Base-by-base conservation (phyloP, 306 rosid species). In the Lablab purpureus region DNA sequence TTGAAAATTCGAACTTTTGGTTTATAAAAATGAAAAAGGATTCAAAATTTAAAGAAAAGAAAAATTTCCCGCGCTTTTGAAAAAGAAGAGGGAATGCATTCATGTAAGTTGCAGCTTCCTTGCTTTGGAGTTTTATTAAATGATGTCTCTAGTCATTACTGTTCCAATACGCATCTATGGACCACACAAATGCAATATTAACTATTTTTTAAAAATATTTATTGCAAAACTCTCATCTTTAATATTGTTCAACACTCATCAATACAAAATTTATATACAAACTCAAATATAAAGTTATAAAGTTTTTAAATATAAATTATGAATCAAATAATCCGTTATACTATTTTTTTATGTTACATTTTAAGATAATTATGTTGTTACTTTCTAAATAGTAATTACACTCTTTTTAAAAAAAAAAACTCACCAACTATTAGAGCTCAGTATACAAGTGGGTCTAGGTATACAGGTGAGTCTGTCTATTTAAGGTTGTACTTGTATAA, bases 11-110 rank as follows among this genome's bases (percentile, higher is more conserved):
- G 45, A 79, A 28, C 1, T 58, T 41, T 18, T 66, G 46, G 37
- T 2, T 80, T 73, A 36, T 15, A 52, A 73, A 65, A 18, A 52
- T 52, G 8, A 52, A 52, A 46, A 18, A 6, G 5, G 3, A 43
- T 69, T 74, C 62, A 81, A 81, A 66, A 28, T 81, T 74, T 1
- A 17, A 23, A 30, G 28, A 70, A 45, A 23, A 13, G 1, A 8
- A 55, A 28, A 28, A 0, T 41, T 14, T 73, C 84, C 79, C 84
- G 84, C 84, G 50, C 43, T 41, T 80, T 72, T 19, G 49, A 67
- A 55, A 67, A 47, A 47, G 4, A 47, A 47, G 62, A 76, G 47
- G 46, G 2, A 65, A 0, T 34, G 28, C 36, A 50, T 67, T 55
- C 32, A 75, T 17, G 22, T 43, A 14, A 22, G 12, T 3, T 23